Evolutionary conservation across 2,329 filamentous ascomycete genomes (phyloP).

Genomic region (Graphilbum fragrans): DNA sequence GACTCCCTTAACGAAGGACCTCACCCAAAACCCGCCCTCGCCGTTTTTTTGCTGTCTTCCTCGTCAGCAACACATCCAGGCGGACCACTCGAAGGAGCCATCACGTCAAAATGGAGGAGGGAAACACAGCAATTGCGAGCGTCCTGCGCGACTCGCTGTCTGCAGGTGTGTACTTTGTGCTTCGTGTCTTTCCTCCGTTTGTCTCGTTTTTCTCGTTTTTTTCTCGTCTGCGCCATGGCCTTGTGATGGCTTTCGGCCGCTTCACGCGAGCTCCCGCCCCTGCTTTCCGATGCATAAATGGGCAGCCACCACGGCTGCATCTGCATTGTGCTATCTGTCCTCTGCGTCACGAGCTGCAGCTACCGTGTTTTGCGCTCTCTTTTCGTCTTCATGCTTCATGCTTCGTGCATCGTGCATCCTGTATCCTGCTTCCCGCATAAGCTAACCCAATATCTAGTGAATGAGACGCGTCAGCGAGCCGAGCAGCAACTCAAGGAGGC

Average conservation of each 20-base stretch:
- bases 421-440: not conserved
- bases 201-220: too few species aligned
- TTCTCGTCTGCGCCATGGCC: too few species aligned
- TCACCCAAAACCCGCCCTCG: not conserved
- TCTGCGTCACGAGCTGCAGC: too few species aligned
- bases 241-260: too few species aligned
- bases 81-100: not conserved
- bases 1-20: too few species aligned
- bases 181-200: too few species aligned
- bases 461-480: slow-evolving; percentile 75
- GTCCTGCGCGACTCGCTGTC: not conserved
- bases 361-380: too few species aligned
- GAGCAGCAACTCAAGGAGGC: slow-evolving; percentile 91
- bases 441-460: slow-evolving; percentile 51
- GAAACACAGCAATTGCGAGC: not conserved
- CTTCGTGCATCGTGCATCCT: not conserved
- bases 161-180: not conserved
- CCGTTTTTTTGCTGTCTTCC: not conserved
- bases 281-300: too few species aligned
- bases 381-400: not conserved
- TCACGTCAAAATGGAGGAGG: not conserved
- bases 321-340: too few species aligned
- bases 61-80: not conserved
- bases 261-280: too few species aligned
- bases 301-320: too few species aligned